Conservation (phyloP, 768 basidiomycete genomes). For the Boletales sp. region DNA sequence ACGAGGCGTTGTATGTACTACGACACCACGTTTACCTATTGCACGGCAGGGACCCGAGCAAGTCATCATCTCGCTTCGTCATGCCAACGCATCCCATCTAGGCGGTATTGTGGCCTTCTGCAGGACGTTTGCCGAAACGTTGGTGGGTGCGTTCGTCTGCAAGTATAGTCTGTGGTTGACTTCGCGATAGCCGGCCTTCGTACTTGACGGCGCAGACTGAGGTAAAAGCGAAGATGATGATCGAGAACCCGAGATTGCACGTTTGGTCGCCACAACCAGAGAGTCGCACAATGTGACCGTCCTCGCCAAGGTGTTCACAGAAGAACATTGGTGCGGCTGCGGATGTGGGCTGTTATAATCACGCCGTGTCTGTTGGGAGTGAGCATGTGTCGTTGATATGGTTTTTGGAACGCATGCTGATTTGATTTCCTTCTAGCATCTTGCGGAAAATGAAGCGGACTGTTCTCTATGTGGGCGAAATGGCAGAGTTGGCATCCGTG, state of each 20-base stretch:
- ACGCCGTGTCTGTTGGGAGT: constrained; percentile 51
- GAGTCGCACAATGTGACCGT: constrained; percentile 51
- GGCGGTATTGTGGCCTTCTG: constrained; percentile 43
- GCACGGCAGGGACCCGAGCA: constrained; percentile 37
- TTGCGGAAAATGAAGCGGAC: constrained; percentile 15
- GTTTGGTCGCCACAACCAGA: constrained; percentile 64
- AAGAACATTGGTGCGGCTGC: constrained; percentile 42
- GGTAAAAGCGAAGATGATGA: constrained; percentile 48
- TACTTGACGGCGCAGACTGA: constrained; percentile 42
- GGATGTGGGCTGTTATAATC: constrained; percentile 61
- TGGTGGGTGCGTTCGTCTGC: constrained; percentile 40
- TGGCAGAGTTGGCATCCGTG: constrained; percentile 11
- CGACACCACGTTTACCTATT: constrained; percentile 53
- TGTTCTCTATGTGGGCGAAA: constrained; percentile 60
- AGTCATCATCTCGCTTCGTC: constrained; percentile 29
- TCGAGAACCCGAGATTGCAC: constrained; percentile 50
- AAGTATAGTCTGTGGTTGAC: too few species aligned
- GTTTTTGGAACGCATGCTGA: not conserved
- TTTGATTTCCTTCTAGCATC: constrained; percentile 23
- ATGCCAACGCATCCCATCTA: constrained; percentile 31
- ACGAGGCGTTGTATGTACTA: constrained; percentile 55
- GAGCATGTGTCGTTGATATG: constrained; percentile 22
- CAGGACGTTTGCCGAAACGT: constrained; percentile 52
- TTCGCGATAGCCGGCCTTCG: constrained; percentile 56
- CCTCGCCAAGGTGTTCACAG: constrained; percentile 69